Base-by-base conservation (phyloP, 345 rosid genomes). In the Firmiana major region DNA sequence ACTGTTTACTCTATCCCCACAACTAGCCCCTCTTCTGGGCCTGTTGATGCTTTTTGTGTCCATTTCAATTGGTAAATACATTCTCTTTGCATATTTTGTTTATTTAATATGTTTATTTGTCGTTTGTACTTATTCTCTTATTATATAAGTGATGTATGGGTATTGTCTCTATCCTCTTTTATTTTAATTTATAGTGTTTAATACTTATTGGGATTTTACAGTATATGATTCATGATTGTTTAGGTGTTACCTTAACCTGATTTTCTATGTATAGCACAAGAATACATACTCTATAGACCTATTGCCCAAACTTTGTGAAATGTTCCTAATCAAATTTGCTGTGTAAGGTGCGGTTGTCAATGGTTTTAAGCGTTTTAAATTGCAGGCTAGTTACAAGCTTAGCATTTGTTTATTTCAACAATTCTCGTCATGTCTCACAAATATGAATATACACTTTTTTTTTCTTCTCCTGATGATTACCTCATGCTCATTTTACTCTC, bases 1-100 rank as follows among this genome's bases (percentile, higher is more conserved):
- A 78, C 83, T 92, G 7, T 95, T 95, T 81, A 67, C 86, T 60
- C 80, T 95, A 10, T 89, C 99, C 69, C 97, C 99, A 5, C 97
- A 90, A 79, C 92, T 93, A 75, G 98, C 99, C 7, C 99, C 99
- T 38, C 86, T 93, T 81, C 86, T 95, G 54, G 99, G 94, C 26
- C 40, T 89, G 15, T 82, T 95, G 79, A 84, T 90, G 90, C 89
- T 95, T 43, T 81, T 92, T 24, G 92, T 95, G 51, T 95, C 97
- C 53, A 65, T 85, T 83, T 90, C 88, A 80, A 94, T 90, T 84
- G 98, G 99, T 95, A 90, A 82, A 62, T 71, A 76, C 62, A n/a
- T 63, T 59, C 51, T 74, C 75, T 75, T 74, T 17, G 19, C 58
- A 59, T 9, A 38, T 46, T 34, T 80, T 17, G 40, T 59, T 55